Evolutionary conservation across 2,329 filamentous ascomycete genomes (phyloP), one percentile per base, ranked within the genome.

Genomic region (Apiospora malaysiana): DNA sequence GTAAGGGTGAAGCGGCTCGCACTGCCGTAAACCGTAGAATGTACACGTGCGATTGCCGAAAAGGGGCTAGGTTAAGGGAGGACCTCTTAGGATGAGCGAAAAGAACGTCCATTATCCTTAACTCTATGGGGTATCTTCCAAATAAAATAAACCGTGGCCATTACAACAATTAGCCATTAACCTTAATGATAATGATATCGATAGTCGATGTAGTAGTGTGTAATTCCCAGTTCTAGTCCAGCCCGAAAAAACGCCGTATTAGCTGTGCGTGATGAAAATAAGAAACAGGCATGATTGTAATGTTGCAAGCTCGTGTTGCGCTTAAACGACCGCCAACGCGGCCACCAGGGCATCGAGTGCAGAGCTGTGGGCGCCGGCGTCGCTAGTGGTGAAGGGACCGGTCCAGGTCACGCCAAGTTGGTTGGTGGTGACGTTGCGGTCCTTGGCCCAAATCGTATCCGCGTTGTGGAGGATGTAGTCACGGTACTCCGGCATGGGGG

Each of bases 401-500:
- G 74, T 63, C 78, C 78, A 80, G 2, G 75, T 79, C 12, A 73
- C 73, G 40, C 78, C 78, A 0, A 80, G 73, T 68, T 79, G 74
- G 71, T 77, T 74, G 27, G 75, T 75, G 66, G 76, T 76, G 63
- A 27, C 70, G 73, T 80, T 81, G 67, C 78, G 78, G 67, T 81
- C 80, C 51, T 78, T 78, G 42, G 75, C 76, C 76, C 79, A 80
- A 66, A 80, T 80, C 32, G 77, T 71, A 69, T 80, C 76, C 45
- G 78, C 79, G 43, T 85, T 84, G 25, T 72, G 74, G 65, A 79
- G 75, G 12, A 80, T 74, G 72, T 78, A 80, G 72, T 79, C 77
- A 27, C 78, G 80, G 76, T 87, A 89, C 3, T 74, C 74, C 1
- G 82, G 79, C 68, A 85, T 80, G 0, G 85, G 85, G 0, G 82